phyloP scores from a whole-genome alignment of 352 stramenopile genomes.

The Phytophthora idaei region DNA sequence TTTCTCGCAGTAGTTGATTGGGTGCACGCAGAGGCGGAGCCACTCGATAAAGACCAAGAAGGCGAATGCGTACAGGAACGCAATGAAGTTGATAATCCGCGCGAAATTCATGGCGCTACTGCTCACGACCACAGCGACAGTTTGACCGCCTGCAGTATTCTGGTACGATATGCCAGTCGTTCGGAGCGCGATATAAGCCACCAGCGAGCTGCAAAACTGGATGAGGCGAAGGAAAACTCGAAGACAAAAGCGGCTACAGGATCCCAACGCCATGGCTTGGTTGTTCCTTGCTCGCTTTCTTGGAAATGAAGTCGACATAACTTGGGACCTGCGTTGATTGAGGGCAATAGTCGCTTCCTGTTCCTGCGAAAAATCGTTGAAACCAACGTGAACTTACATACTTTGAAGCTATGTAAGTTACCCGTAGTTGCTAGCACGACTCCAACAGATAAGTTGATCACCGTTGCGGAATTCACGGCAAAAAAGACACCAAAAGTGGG shows the following conservation, averaged over 20 bases:
- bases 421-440: too few relatives aligned
- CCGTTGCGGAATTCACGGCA: too few relatives aligned
- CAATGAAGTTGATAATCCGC: constrained; percentile 67
- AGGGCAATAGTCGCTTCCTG: too few relatives aligned
- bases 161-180: constrained; percentile 46
- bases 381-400: not conserved
- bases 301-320: not conserved
- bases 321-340: not conserved
- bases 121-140: constrained; percentile 48
- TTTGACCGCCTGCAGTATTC: constrained; percentile 37
- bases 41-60: constrained; percentile 60
- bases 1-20: constrained; percentile 51
- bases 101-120: constrained; percentile 56
- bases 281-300: not conserved
- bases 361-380: not conserved
- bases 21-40: constrained; percentile 46
- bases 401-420: too few relatives aligned
- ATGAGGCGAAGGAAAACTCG: constrained; percentile 62
- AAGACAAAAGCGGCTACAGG: constrained; percentile 29
- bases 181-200: constrained; percentile 60
- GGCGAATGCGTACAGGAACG: constrained; percentile 66
- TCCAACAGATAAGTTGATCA: too few relatives aligned
- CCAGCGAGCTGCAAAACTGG: constrained; percentile 60
- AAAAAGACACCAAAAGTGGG: not conserved
- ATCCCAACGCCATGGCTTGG: not conserved